phyloP scores from a whole-genome alignment of 768 basidiomycete species.

The Pleurotus tuber-regium region DNA sequence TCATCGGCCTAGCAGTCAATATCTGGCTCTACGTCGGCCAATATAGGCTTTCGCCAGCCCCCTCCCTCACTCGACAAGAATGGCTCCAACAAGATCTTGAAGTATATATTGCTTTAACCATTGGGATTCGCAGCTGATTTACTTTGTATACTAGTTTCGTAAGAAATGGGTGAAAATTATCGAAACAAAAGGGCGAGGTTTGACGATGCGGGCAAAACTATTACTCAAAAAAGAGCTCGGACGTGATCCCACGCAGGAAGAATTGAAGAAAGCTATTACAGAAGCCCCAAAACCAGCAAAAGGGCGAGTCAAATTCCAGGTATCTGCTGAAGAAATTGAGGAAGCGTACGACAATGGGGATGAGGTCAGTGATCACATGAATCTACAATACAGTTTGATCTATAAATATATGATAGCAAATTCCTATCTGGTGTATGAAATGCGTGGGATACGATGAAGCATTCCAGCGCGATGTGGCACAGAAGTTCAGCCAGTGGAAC shows the following conservation, averaged over 20 bases:
- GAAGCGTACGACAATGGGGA: neutral
- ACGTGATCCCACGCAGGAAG: neutral
- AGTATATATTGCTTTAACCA: neutral
- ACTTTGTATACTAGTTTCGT: neutral
- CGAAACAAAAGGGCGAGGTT: neutral
- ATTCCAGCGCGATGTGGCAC: neutral
- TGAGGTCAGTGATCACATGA: neutral
- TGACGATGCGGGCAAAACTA: neutral
- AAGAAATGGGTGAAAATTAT: neutral
- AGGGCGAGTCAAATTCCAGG: neutral
- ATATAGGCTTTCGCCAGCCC: neutral
- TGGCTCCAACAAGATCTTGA: neutral
- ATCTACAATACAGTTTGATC: too few relatives aligned
- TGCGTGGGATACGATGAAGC: conserved; percentile 6
- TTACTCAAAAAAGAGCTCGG: neutral
- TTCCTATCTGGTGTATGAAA: conserved; percentile 2
- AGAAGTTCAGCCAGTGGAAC: too few relatives aligned
- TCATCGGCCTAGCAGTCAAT: neutral
- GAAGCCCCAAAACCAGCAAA: neutral
- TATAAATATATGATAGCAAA: neutral
- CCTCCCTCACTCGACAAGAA: neutral
- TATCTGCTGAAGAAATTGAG: neutral
- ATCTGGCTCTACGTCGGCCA: conserved; percentile 9
- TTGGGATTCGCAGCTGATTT: neutral
- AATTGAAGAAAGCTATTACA: neutral